Base-by-base conservation (phyloP, 148 eudicot genomes). In the Chenopodium formosanum region DNA sequence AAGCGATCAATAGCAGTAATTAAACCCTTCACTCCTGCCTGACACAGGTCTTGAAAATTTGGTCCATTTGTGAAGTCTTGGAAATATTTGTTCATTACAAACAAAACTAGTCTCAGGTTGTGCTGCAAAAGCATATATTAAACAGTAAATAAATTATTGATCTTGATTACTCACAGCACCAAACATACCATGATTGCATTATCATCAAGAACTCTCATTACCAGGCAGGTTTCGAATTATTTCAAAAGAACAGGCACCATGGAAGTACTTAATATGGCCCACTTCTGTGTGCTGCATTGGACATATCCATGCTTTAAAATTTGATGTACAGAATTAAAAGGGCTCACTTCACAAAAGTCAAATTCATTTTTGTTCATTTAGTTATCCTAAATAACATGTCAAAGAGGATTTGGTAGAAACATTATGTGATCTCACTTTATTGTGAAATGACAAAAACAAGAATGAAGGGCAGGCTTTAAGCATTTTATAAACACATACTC, bases 21-120 rank as follows among this genome's bases (percentile, higher is more conserved):
- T 25, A 96, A 91, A 85, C 99, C 99, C 81, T 86, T 91, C 47
- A 91, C 98, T 71, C 99, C 99, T 75, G 93, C 97, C 84, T 95
- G 99, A 84, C 99, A 96, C 29, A 96, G 90, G 84, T 94, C 99
- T 85, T 92, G 97, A 78, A 92, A 96, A 68, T 83, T 87, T 27
- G 94, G 95, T 62, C 92, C 93, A 75, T 86, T 89, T 31, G 89
- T 82, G 37, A 90, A 94, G 85, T 92, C 95, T 83, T 88, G 95
- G 88, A 96, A 96, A 80, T 96, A 92, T 86, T 92, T 94, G 85
- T 94, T 94, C 88, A 94, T 90, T 23, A 86, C 94, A 81, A 94
- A 96, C 84, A 92, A 82, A 34, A 96, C 91, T 29, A 96, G 97
- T 67, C 99, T 90, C 50, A 94, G 91, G 83, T 96, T 96, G 84